Evolutionary conservation across 441 rosid genomes (phyloP).

Genomic region (Adansonia rubrostipa): DNA sequence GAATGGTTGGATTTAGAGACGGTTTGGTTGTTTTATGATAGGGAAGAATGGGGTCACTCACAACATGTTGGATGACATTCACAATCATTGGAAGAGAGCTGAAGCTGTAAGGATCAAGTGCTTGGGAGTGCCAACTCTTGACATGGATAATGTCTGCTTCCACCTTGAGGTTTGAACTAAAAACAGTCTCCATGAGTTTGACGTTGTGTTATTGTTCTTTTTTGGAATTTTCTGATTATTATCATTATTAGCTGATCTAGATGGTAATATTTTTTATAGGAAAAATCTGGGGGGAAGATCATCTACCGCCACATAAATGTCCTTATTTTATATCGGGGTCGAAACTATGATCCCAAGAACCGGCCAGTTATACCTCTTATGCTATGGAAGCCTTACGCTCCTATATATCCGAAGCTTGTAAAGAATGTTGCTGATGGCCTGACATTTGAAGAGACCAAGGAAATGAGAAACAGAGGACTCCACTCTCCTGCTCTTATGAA

Average conservation of each 20-base stretch:
- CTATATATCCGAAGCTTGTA: conserved; percentile 79
- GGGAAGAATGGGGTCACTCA: conserved; percentile 92
- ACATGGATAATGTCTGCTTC: conserved; percentile 84
- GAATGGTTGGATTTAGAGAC: background rate
- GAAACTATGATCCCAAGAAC: conserved; percentile 67
- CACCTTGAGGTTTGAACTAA: conserved; percentile 70
- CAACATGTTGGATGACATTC: conserved; percentile 88
- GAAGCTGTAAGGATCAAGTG: conserved; percentile 93
- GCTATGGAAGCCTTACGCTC: conserved; percentile 93
- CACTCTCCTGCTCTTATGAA: conserved; percentile 61
- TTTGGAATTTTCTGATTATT: background rate
- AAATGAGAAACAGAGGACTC: conserved; percentile 71
- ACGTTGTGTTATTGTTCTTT: conserved; percentile 4
- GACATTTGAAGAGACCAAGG: conserved; percentile 83
- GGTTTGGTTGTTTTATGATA: conserved; percentile 23
- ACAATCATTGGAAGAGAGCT: conserved; percentile 86
- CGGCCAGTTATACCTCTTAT: conserved; percentile 71
- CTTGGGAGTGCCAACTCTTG: conserved; percentile 86
- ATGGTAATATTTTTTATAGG: conserved; percentile 49
- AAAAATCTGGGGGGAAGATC: conserved; percentile 80
- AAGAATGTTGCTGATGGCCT: conserved; percentile 74
- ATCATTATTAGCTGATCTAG: conserved; percentile 34
- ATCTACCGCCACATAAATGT: conserved; percentile 68
- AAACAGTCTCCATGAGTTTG: background rate
- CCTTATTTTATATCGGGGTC: conserved; percentile 71